These are phyloP conservation scores for Botrytis paeoniae DNA, from an alignment of 2,329 filamentous ascomycete species.

Conservation along the genomic window DNA sequence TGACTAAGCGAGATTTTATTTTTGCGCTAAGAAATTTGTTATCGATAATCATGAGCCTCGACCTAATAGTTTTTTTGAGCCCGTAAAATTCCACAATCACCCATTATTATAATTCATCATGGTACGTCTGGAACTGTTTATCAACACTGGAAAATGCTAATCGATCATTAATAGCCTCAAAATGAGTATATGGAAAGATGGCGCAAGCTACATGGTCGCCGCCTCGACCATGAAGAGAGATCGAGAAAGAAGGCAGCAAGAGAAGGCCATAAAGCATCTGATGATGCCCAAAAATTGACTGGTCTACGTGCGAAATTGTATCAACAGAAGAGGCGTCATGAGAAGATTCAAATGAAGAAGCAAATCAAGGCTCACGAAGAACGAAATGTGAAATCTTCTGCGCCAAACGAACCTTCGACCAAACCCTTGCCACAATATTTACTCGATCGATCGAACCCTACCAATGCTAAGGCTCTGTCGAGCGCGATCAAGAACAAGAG, in stretches of 20 bases:
- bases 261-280: conserved; percentile 81
- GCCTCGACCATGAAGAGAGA: conserved; percentile 62
- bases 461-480: conserved; percentile 65
- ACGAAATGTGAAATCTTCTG: conserved; percentile 85
- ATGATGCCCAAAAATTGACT: conserved; percentile 89
- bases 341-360: conserved; percentile 99
- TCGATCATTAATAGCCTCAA: conserved; percentile 58
- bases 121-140: conserved; percentile 20
- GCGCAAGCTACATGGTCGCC: conserved; percentile 57
- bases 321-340: conserved; percentile 88
- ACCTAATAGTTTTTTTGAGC: conserved; percentile 21
- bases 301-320: conserved; percentile 90
- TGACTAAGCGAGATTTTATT: conserved; percentile 18
- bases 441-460: conserved; percentile 69
- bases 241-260: conserved; percentile 81
- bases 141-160: conserved; percentile 31
- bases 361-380: conserved; percentile 91
- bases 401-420: conserved; percentile 72
- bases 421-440: conserved; percentile 90
- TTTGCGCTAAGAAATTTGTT: conserved; percentile 24
- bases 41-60: conserved; percentile 23
- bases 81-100: conserved; percentile 19
- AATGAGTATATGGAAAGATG: conserved; percentile 83
- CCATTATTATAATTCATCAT: conserved; percentile 28
- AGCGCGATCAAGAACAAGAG: conserved; percentile 95